phyloP scores from a whole-genome alignment of 106 monocot genomes.

The Dendrobium nobile region DNA sequence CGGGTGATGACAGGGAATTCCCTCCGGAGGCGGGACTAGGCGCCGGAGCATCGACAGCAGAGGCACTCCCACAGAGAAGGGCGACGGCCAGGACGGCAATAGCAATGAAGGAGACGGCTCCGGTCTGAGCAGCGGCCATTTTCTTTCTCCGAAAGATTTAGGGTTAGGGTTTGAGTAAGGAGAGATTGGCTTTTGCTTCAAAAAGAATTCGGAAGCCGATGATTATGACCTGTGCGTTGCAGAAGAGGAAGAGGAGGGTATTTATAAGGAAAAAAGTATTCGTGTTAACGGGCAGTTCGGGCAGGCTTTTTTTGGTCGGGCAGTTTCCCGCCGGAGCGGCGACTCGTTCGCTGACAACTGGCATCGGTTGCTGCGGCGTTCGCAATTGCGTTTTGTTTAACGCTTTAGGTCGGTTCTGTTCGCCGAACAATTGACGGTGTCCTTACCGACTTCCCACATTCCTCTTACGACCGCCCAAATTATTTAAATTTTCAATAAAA shows the following conservation, averaged over 20 bases:
- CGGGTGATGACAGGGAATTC: not conserved
- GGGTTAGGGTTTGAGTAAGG: not conserved
- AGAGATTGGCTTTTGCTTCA: not conserved
- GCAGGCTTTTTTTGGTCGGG: not conserved
- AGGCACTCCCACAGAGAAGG: not conserved
- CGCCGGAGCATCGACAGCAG: not conserved
- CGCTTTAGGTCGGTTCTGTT: no score
- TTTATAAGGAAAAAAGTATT: not conserved
- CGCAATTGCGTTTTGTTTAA: no score
- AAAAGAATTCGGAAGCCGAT: not conserved
- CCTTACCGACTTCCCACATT: no score
- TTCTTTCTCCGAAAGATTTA: not conserved
- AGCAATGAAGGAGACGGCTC: not conserved
- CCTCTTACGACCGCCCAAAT: no score
- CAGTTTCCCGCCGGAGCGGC: not conserved
- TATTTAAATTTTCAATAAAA: no score
- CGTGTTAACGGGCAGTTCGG: not conserved
- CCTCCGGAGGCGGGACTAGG: not conserved
- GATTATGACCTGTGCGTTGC: not conserved
- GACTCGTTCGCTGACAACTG: not conserved
- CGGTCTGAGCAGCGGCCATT: not conserved
- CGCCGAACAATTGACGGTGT: no score
- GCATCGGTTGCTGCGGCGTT: not conserved
- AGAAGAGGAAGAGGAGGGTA: not conserved
- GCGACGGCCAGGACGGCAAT: not conserved